A percentile compares a stretch with the other conserved stretches of the same genome.
Evolutionary conservation across 78 protist genomes (phyloP).

Genomic region (Paulinella micropora): DNA sequence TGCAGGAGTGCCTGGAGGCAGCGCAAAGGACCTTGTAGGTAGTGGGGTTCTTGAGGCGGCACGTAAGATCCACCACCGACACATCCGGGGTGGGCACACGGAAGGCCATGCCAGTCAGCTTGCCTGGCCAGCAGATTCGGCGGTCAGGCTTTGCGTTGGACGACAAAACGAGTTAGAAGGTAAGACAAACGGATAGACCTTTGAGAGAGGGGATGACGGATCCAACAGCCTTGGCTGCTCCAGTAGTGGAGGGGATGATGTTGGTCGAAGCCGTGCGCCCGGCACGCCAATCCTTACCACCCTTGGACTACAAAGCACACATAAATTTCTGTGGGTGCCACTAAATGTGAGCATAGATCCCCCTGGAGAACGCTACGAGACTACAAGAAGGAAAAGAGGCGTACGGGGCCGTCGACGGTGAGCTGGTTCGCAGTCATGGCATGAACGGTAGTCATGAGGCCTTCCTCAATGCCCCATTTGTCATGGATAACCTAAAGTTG

Average conservation of each 20-base stretch:
- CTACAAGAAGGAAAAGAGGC: too few species aligned
- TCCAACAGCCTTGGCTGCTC: constrained; percentile 91
- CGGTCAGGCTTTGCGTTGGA: too few species aligned
- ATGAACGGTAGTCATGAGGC: constrained; percentile 97
- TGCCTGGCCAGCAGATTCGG: too few species aligned
- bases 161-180: too few species aligned
- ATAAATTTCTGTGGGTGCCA: too few species aligned
- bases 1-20: not conserved
- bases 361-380: too few species aligned
- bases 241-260: constrained; percentile 97
- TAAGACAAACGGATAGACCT: too few species aligned
- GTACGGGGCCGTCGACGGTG: constrained; percentile 88
- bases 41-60: constrained; percentile 58
- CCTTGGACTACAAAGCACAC: too few species aligned
- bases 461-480: constrained; percentile 81
- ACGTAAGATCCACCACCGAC: constrained; percentile 69
- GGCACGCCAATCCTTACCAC: constrained; percentile 74
- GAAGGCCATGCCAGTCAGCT: constrained; percentile 99
- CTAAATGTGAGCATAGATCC: too few species aligned
- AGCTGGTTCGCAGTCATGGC: constrained; percentile 97
- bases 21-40: constrained; percentile 27
- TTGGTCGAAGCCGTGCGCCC: constrained; percentile 84
- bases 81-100: constrained; percentile 96
- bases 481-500: constrained; percentile 72
- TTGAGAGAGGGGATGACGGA: constrained; percentile 70